Conservation (phyloP, 176 grass and related monocot species). For the Alopecurus myosuroides region DNA sequence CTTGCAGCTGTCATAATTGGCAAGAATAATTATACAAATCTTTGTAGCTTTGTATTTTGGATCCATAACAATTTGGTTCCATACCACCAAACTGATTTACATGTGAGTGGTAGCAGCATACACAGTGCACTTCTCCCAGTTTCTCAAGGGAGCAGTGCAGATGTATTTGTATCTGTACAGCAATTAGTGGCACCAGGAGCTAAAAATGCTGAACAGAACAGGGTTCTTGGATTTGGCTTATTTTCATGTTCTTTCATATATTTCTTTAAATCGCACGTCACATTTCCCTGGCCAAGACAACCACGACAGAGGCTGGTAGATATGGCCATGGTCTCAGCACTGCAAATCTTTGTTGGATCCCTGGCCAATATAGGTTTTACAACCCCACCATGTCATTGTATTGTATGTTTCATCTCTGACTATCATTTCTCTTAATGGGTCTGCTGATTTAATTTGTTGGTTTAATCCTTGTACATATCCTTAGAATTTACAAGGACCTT, state of each 20-base stretch:
- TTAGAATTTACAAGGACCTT: not conserved
- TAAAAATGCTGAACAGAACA: not conserved
- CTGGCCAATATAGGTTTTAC: not conserved
- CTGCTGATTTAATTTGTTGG: not conserved
- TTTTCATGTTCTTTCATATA: not conserved
- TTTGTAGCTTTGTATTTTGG: too few relatives aligned
- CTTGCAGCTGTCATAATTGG: too few relatives aligned
- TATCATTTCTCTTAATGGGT: not conserved
- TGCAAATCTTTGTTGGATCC: slow-evolving; percentile 15
- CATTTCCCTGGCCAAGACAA: not conserved
- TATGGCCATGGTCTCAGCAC: slow-evolving; percentile 14
- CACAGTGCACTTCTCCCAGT: not conserved
- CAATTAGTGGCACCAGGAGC: not conserved
- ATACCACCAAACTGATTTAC: too few relatives aligned
- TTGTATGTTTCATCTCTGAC: not conserved
- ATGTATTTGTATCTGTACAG: not conserved
- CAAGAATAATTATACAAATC: too few relatives aligned
- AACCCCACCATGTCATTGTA: not conserved
- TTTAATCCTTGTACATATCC: slow-evolving; percentile 2
- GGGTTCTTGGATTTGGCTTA: slow-evolving; percentile 3
- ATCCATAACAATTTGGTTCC: too few relatives aligned
- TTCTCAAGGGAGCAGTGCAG: not conserved
- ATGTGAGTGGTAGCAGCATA: not conserved
- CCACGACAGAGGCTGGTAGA: not conserved
- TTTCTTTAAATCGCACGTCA: slow-evolving; percentile 25